Evolutionary conservation across 495 filamentous ascomycete genomes (phyloP).

Genomic region (Talaromyces adpressus): DNA sequence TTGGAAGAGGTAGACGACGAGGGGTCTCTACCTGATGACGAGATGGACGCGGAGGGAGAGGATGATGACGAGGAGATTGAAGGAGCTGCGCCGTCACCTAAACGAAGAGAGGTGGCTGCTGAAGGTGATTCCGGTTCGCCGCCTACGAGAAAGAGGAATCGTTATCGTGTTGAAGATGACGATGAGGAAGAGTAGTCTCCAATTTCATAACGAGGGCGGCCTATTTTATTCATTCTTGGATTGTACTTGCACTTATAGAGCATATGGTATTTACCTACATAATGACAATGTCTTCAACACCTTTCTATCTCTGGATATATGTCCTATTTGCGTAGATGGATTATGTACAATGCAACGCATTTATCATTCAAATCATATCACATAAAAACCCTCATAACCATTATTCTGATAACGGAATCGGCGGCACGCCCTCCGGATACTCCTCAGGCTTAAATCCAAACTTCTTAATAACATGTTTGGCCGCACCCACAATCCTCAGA

Average conservation of each 20-base stretch:
- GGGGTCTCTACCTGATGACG: slow-evolving; percentile 53
- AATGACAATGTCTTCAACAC: not conserved
- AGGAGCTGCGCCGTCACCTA: slow-evolving; percentile 10
- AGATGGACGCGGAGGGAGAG: slow-evolving; percentile 53
- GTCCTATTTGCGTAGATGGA: not conserved
- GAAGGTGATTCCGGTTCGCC: slow-evolving; percentile 23
- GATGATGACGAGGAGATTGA: slow-evolving; percentile 34
- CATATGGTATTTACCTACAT: not conserved
- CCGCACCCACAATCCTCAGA: slow-evolving; percentile 30
- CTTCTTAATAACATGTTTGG: slow-evolving; percentile 29
- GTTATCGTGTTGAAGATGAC: slow-evolving; percentile 40
- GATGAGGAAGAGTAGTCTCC: slow-evolving; percentile 30
- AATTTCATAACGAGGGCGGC: not conserved
- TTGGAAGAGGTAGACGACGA: slow-evolving; percentile 51
- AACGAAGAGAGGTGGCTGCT: slow-evolving; percentile 18
- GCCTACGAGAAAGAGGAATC: slow-evolving; percentile 37
- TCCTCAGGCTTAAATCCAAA: slow-evolving; percentile 36
- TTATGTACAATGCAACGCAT: not conserved
- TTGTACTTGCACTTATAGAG: not conserved
- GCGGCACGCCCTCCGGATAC: slow-evolving; percentile 24
- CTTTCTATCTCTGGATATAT: not conserved
- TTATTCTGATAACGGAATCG: not conserved
- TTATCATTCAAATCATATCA: not conserved
- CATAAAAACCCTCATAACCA: not conserved
- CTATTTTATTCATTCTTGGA: not conserved